phyloP scores from a whole-genome alignment of 2,329 filamentous ascomycete species.

The Phialemoniopsis sp. region DNA sequence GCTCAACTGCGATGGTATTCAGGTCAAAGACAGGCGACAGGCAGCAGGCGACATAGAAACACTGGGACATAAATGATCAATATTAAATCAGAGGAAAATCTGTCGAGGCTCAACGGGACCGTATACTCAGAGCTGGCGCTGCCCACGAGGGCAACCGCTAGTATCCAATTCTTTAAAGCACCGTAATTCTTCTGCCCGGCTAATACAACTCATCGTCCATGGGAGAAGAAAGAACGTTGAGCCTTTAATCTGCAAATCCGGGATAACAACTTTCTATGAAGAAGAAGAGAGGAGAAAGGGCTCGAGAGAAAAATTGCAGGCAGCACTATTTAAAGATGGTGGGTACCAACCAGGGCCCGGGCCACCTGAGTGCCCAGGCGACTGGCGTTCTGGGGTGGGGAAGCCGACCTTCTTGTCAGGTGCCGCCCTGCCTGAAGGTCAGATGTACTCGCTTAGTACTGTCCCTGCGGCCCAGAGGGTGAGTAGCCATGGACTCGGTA shows the following conservation, averaged over 20 bases:
- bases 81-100: conserved; percentile 11
- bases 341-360: too few relatives aligned
- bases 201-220: conserved; percentile 52
- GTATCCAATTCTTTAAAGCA: conserved; percentile 63
- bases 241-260: conserved; percentile 51
- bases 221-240: conserved; percentile 33
- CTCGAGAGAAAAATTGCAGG: conserved; percentile 1
- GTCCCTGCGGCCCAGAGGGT: too few relatives aligned
- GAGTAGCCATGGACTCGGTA: too few relatives aligned
- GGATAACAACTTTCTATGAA: conserved; percentile 50
- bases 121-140: conserved; percentile 37
- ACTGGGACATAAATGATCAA: background rate
- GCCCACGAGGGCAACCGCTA: conserved; percentile 30
- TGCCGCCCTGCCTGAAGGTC: too few relatives aligned
- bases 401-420: too few relatives aligned
- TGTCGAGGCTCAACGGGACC: conserved; percentile 64
- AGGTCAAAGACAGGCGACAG: background rate
- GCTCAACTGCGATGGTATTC: too few relatives aligned
- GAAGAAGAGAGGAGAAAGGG: conserved; percentile 28
- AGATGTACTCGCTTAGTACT: too few relatives aligned
- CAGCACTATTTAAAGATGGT: too few relatives aligned
- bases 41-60: background rate
- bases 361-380: too few relatives aligned
- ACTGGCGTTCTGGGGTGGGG: too few relatives aligned
- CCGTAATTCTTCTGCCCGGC: conserved; percentile 52